Base-by-base conservation (phyloP, 257 asterid genomes). In the Plantago elongata region DNA sequence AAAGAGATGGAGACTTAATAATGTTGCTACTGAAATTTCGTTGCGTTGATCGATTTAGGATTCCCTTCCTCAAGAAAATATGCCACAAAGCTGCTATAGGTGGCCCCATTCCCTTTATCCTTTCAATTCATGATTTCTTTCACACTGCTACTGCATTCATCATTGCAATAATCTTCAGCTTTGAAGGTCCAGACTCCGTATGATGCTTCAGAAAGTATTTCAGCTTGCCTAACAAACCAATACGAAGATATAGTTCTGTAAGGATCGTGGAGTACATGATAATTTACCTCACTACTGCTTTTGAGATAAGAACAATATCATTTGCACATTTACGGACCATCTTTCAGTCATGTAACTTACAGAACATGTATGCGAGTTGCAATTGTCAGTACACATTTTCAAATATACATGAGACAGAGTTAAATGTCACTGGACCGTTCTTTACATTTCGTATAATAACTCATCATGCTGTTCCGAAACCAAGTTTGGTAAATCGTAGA, bases 1-100 rank as follows among this genome's bases (percentile, higher is more conserved):
- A 70, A 66, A 85, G 89, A 63, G 80, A 45, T 13, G 94, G 96
- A 18, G 89, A 81, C 78, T 71, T 66, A 49, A 86, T 18, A 52
- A 74, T 79, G 37, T 60, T 67, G 65, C 52, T 66, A 65, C 80
- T 79, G 30, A 81, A 73, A 56, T 60, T 51, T 73, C 85, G 73
- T 56, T 69, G 48, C 11, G 52, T 18, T 1, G 66, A 71, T 49
- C 61, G 44, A 43, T 12, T 68, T 5, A 45, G 37, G 48, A 30
- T 49, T 60, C 61, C 58, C 54, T 38, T 73, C 48, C 74, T 38
- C 60, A 27, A 63, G 51, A 68, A 49, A 45, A 68, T 58, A 17
- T 60, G 44, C 72, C 66, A 52, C 67, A 71, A 18, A 42, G 62
- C 66, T 38, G 80, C 67, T 62, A 61, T 68, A 59, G 43, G 38